Conservation (phyloP, 768 basidiomycete genomes). For the Agaricus blazei region DNA sequence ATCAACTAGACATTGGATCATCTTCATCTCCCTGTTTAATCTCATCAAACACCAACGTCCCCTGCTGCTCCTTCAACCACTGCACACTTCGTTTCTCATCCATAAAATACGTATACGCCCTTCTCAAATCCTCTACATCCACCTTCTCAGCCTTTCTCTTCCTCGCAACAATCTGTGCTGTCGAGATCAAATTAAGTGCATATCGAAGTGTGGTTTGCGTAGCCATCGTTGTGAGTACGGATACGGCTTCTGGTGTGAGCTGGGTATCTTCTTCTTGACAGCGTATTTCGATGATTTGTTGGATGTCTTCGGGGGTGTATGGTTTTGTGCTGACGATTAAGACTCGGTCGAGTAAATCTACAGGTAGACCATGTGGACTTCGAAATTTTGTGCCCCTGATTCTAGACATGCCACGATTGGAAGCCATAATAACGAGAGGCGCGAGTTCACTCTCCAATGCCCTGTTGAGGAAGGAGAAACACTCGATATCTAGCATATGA, state of each 20-base stretch:
- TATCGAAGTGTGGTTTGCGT: conserved; percentile 88
- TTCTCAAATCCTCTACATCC: conserved; percentile 78
- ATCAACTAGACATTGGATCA: conserved; percentile 17
- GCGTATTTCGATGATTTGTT: conserved; percentile 90
- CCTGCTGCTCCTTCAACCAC: conserved; percentile 85
- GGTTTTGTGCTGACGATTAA: conserved; percentile 92
- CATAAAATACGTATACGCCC: conserved; percentile 87
- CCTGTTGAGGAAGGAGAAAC: conserved; percentile 97
- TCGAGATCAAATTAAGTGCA: conserved; percentile 92
- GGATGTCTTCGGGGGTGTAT: conserved; percentile 78
- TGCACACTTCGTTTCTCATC: conserved; percentile 91
- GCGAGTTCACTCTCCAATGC: conserved; percentile 92
- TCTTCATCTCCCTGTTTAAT: conserved; percentile 31
- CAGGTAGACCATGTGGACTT: conserved; percentile 91
- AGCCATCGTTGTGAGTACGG: conserved; percentile 87
- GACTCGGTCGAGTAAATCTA: conserved; percentile 91
- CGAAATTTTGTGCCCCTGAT: conserved; percentile 95
- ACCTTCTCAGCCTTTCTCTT: conserved; percentile 80
- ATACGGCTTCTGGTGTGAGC: conserved; percentile 64
- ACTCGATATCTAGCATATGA: conserved; percentile 99
- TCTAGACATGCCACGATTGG: conserved; percentile 90
- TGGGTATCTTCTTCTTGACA: conserved; percentile 95
- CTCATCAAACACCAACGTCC: conserved; percentile 70
- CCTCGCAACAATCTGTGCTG: conserved; percentile 79
- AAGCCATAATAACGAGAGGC: conserved; percentile 97